phyloP scores from a whole-genome alignment of 257 asterid genomes.

The Parsonsia alboflavescens region DNA sequence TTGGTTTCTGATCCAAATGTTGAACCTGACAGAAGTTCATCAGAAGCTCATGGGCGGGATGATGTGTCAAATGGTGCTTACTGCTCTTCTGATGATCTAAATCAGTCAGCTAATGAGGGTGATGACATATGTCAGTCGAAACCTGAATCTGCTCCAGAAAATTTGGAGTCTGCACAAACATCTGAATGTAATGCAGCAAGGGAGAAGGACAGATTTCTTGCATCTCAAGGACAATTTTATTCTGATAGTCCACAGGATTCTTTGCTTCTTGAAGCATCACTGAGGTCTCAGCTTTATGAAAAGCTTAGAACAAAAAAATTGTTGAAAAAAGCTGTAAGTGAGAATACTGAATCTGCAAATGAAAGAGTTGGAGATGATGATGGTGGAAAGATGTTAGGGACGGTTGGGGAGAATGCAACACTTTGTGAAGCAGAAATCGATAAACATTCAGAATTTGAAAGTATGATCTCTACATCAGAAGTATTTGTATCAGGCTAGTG shows the following conservation, averaged over 20 bases:
- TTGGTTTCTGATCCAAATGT: constrained; percentile 23
- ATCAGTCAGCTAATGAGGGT: constrained; percentile 29
- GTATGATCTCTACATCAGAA: constrained; percentile 19
- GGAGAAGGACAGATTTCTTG: constrained; percentile 21
- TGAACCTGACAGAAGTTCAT: constrained; percentile 31
- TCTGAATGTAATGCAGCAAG: constrained; percentile 12
- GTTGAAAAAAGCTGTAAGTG: constrained; percentile 21
- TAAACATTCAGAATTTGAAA: constrained; percentile 22
- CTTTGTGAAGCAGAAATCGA: constrained; percentile 18
- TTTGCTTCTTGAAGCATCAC: constrained; percentile 46
- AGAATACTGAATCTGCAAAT: constrained; percentile 19
- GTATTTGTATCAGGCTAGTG: constrained; percentile 3
- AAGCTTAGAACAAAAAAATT: constrained; percentile 31
- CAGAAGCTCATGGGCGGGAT: constrained; percentile 25
- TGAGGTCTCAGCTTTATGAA: constrained; percentile 48
- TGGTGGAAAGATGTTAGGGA: constrained; percentile 14
- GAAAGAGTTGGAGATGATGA: constrained; percentile 25
- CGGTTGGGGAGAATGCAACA: constrained; percentile 11
- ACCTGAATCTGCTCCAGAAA: constrained; percentile 21
- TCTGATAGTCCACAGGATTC: constrained; percentile 29
- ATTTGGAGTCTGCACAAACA: constrained; percentile 21
- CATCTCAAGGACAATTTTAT: constrained; percentile 21
- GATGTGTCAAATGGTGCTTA: constrained; percentile 21
- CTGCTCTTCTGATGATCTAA: constrained; percentile 26
- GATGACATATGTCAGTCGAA: constrained; percentile 18